Percentiles rank a stretch among this genome's conserved stretches.
phyloP scores from a whole-genome alignment of 768 basidiomycete genomes.

The Lactarius trivialis region DNA sequence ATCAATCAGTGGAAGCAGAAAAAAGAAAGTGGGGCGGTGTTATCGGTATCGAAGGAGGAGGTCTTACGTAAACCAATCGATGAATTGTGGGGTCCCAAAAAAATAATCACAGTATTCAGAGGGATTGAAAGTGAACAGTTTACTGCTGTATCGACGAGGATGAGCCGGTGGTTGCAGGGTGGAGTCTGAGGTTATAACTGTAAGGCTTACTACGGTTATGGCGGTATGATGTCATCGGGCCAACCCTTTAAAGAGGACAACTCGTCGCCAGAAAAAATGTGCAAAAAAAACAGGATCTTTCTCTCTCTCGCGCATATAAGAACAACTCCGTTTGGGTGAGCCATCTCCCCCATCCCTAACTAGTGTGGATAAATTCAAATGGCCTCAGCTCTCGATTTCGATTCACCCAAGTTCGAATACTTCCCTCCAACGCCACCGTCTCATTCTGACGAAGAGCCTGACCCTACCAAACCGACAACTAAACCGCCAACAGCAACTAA shows the following conservation, averaged over 20 bases:
- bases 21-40: background rate
- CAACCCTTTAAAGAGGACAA: constrained; percentile 11
- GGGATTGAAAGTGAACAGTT: background rate
- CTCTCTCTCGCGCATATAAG: constrained; percentile 2
- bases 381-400: constrained; percentile 19
- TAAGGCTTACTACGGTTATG: background rate
- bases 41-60: constrained; percentile 10
- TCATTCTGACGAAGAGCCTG: constrained; percentile 23
- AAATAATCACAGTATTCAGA: background rate
- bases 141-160: background rate
- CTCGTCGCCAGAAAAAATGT: constrained; percentile 4
- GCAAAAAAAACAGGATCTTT: background rate
- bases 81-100: constrained; percentile 1
- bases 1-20: background rate
- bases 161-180: background rate
- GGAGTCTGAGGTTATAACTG: background rate
- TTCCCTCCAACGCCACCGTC: constrained; percentile 33
- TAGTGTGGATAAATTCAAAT: constrained; percentile 1
- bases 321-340: background rate
- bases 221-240: constrained; percentile 16
- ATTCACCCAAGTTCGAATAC: constrained; percentile 27
- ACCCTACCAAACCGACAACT: constrained; percentile 1
- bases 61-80: constrained; percentile 19
- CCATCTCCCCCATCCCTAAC: constrained; percentile 1
- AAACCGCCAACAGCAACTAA: too few species aligned